Percentiles rank a stretch among this genome's conserved stretches.
Evolutionary conservation across 805 yeast genomes (phyloP).

Genomic region (Blastobotrys americana): DNA sequence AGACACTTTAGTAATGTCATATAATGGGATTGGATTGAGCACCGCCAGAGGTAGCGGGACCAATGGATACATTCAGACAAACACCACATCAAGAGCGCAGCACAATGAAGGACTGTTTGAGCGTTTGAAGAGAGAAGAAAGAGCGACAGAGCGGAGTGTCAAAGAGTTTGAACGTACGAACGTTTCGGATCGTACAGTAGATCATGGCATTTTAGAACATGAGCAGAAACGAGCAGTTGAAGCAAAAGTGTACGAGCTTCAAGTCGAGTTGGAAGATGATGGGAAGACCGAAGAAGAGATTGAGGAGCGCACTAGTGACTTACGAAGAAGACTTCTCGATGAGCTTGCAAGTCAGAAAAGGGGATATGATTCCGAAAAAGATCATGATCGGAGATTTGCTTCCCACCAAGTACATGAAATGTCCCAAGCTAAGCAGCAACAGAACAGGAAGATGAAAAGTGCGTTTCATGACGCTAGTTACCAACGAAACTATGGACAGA

Average conservation of each 20-base stretch:
- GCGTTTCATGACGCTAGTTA: slow-evolving; percentile 9
- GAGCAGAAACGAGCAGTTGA: slow-evolving; percentile 26
- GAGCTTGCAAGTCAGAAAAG: background rate
- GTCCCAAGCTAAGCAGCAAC: slow-evolving; percentile 14
- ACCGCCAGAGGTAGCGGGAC: slow-evolving; percentile 32
- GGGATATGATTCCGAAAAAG: background rate
- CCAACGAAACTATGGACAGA: no score
- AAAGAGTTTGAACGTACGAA: slow-evolving; percentile 11
- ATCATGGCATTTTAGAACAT: slow-evolving; percentile 24
- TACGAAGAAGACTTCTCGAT: slow-evolving; percentile 16
- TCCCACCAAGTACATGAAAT: slow-evolving; percentile 17
- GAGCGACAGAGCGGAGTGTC: slow-evolving; percentile 5
- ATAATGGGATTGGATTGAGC: slow-evolving; percentile 32
- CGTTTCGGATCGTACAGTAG: slow-evolving; percentile 18
- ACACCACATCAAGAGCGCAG: background rate
- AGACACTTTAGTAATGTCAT: slow-evolving; percentile 22
- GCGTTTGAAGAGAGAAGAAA: slow-evolving; percentile 11
- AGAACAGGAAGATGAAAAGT: slow-evolving; percentile 14
- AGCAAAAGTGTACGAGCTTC: slow-evolving; percentile 23
- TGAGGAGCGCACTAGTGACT: slow-evolving; percentile 15
- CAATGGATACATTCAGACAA: slow-evolving; percentile 29
- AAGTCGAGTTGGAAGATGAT: slow-evolving; percentile 24
- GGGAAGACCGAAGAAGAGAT: slow-evolving; percentile 19
- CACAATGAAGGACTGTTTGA: slow-evolving; percentile 18
- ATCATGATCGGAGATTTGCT: background rate